phyloP scores from a whole-genome alignment of 306 rosid genomes.

The barrel medic (Medicago truncatula) region DNA sequence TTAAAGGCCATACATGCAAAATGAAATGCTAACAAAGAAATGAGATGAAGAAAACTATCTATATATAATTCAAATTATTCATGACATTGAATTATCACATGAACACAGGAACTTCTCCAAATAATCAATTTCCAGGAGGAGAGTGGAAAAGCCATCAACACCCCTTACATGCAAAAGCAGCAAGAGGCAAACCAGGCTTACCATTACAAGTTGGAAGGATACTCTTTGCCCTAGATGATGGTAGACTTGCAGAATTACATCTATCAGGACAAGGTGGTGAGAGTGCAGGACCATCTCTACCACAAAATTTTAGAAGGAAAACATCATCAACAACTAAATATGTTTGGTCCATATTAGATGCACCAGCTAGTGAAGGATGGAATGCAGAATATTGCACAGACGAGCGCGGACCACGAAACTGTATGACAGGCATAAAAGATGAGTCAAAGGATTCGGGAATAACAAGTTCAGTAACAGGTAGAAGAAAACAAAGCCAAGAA shows the following conservation, averaged over 20 bases:
- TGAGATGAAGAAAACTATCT: too few relatives aligned
- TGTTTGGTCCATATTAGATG: conserved; percentile 83
- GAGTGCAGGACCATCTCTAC: conserved; percentile 67
- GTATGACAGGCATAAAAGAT: conserved; percentile 72
- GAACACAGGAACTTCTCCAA: conserved; percentile 58
- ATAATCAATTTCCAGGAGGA: conserved; percentile 53
- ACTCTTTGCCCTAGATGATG: conserved; percentile 74
- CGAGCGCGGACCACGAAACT: conserved; percentile 81
- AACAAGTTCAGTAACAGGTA: conserved; percentile 52
- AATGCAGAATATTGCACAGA: conserved; percentile 89
- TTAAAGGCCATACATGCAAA: too few relatives aligned
- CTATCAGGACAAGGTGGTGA: conserved; percentile 77
- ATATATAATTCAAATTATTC: neutral
- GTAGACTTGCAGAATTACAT: conserved; percentile 89
- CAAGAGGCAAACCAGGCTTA: conserved; percentile 77
- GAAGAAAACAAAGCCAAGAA: conserved; percentile 70
- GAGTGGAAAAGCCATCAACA: conserved; percentile 77
- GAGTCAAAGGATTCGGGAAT: conserved; percentile 62
- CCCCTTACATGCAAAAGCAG: conserved; percentile 77
- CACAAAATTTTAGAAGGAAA: conserved; percentile 58
- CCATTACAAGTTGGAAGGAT: conserved; percentile 75
- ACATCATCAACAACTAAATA: conserved; percentile 48
- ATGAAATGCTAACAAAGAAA: too few relatives aligned
- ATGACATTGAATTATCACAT: conserved; percentile 36
- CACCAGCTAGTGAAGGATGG: conserved; percentile 97